Evolutionary conservation across 108 stramenopile genomes (phyloP).

Genomic region (Nitzschia sp.): DNA sequence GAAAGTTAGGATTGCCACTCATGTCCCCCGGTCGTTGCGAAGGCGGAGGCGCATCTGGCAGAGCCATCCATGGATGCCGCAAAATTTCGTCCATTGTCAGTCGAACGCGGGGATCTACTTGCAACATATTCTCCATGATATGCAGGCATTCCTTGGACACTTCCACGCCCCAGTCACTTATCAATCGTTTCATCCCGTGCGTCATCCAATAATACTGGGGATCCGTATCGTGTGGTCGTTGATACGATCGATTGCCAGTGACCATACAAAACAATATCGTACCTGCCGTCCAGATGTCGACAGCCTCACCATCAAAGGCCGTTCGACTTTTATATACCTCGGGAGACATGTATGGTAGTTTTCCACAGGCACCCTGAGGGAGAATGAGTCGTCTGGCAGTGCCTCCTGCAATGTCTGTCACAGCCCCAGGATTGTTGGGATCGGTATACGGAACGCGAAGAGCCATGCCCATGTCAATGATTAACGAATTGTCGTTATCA

Average conservation of each 20-base stretch:
- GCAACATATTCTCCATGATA: conserved; percentile 68
- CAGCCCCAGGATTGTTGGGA: conserved; percentile 28
- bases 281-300: conserved; percentile 89
- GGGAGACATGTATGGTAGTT: conserved; percentile 79
- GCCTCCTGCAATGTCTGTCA: conserved; percentile 39
- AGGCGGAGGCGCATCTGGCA: conserved; percentile 14
- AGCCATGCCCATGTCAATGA: conserved; percentile 97
- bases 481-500: conserved; percentile 67
- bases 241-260: conserved; percentile 81
- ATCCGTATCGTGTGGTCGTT: conserved; percentile 54
- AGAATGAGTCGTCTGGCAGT: conserved; percentile 34
- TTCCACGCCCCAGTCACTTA: conserved; percentile 54
- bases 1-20: neutral
- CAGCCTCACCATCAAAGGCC: conserved; percentile 76
- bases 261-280: conserved; percentile 87
- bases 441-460: conserved; percentile 85
- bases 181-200: conserved; percentile 36
- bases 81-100: conserved; percentile 64
- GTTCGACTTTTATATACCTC: conserved; percentile 48
- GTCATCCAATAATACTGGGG: conserved; percentile 69
- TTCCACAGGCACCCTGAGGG: conserved; percentile 74
- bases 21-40: conserved; percentile 7
- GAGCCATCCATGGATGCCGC: conserved; percentile 57
- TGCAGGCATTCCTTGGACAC: conserved; percentile 49
- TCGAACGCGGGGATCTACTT: conserved; percentile 59